phyloP scores from a whole-genome alignment of 164 flowering plant species.

The Vitis rupestris region DNA sequence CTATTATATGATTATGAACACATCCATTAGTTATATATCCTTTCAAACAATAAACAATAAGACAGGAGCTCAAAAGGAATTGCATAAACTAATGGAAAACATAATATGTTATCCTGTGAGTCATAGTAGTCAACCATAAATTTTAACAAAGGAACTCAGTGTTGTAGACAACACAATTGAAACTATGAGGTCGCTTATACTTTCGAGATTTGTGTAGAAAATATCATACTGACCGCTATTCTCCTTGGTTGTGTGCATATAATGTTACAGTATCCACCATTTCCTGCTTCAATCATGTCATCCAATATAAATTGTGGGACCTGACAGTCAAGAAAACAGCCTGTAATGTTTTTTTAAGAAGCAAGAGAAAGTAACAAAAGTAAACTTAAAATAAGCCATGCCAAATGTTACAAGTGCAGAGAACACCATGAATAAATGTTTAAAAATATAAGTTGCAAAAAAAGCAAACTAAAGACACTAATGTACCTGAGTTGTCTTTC shows the following conservation, averaged over 20 bases:
- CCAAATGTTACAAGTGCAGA: neutral
- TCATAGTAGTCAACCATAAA: neutral
- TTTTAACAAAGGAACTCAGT: neutral
- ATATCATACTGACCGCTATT: slow-evolving; percentile 66
- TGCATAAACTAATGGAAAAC: no score
- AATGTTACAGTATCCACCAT: slow-evolving; percentile 78
- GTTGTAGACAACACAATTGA: neutral
- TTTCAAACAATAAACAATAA: no score
- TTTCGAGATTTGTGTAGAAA: neutral
- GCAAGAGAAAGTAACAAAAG: neutral
- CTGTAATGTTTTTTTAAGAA: neutral
- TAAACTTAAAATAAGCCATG: neutral
- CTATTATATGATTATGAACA: no score
- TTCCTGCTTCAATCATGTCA: slow-evolving; percentile 80
- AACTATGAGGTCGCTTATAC: neutral
- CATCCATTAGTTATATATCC: no score
- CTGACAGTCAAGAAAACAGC: slow-evolving; percentile 26
- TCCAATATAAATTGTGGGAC: slow-evolving; percentile 94
- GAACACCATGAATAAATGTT: neutral
- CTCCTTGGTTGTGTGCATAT: slow-evolving; percentile 97
- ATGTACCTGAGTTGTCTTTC: slow-evolving; percentile 92
- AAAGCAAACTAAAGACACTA: slow-evolving; percentile 5
- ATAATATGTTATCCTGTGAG: no score
- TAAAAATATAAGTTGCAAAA: neutral
- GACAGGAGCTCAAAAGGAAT: no score